Evolutionary conservation across 768 basidiomycete genomes (phyloP), one percentile per base, ranked within the genome.

Genomic region (Trichaptum fuscoviolaceum): DNA sequence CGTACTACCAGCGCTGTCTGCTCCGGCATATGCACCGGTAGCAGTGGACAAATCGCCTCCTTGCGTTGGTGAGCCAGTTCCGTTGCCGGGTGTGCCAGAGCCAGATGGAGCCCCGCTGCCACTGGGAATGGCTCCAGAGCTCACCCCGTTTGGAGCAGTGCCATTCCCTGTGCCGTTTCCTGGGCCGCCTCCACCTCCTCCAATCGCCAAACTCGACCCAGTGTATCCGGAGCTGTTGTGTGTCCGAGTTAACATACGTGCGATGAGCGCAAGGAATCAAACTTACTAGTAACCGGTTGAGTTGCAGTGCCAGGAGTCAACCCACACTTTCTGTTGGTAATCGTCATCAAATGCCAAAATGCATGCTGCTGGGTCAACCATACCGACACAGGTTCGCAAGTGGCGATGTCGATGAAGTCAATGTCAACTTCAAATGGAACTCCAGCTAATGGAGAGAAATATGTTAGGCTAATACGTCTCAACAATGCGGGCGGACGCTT

Each of bases 291-390:
- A 9, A 9, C n/a, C 18, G 35, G 23, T 57, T 24, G 25, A 69
- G 74, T 64, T 62, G 74, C 73, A 35, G 63, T 71, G 67, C 76
- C 77, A 80, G 26, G 79, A 70, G 64, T 80, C 78, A 27, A 80
- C 76, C 65, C 79, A 73, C 25, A 73, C 75, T 67, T 77, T 74
- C 6, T 64, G 42, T 52, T 52, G 20, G 15, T 12, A 20, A 52
- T 15, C 42, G 10, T 12, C 42, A 52, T 2, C 20, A 4, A 52
- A 52, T 4, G 3, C 20, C 42, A 52, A 12, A 52, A 52, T 52
- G 42, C 42, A 52, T 52, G 15, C 8, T 8, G 30, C 2, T 30
- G 15, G 42, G 42, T 52, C 3, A 52, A 12, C 42, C 42, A 2
- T 52, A 52, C 42, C 42, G 42, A 61, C 61, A 78, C 67, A 2